Conservation (phyloP, 176 grass and related monocot species). For the Poa pratensis region DNA sequence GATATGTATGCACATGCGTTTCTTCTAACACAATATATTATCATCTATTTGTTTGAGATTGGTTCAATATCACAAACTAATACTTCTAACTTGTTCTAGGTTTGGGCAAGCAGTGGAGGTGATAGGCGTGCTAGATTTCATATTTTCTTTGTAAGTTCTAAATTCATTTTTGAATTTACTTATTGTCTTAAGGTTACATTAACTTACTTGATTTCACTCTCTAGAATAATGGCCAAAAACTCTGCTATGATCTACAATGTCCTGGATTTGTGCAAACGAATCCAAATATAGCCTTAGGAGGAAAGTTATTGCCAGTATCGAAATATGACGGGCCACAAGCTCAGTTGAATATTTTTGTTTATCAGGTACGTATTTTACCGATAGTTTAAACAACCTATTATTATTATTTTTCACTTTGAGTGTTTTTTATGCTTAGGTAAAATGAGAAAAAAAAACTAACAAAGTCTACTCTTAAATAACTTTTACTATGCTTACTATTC, state of each 20-base stretch:
- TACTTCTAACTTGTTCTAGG: background rate
- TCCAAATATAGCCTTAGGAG: background rate
- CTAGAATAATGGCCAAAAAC: background rate
- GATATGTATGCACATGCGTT: background rate
- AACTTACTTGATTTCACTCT: background rate
- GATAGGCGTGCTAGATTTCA: conserved; percentile 15
- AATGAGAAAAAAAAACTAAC: background rate
- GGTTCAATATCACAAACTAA: background rate
- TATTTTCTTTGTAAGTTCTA: conserved; percentile 15
- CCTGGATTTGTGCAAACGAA: conserved; percentile 15
- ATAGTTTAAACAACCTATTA: background rate
- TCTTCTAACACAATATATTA: background rate
- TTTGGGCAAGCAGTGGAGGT: background rate
- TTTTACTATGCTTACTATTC: background rate
- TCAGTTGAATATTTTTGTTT: background rate
- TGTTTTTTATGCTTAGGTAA: background rate
- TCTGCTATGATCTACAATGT: conserved; percentile 17
- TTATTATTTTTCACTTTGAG: background rate
- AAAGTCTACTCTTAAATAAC: background rate
- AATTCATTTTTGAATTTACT: background rate
- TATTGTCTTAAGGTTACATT: background rate
- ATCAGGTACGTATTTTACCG: background rate
- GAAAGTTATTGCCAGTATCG: background rate
- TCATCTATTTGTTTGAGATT: background rate
- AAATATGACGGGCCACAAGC: background rate